Evolutionary conservation across 331 rosid genomes (phyloP), one percentile per base, ranked within the genome.

Genomic region (Arachis monticola): DNA sequence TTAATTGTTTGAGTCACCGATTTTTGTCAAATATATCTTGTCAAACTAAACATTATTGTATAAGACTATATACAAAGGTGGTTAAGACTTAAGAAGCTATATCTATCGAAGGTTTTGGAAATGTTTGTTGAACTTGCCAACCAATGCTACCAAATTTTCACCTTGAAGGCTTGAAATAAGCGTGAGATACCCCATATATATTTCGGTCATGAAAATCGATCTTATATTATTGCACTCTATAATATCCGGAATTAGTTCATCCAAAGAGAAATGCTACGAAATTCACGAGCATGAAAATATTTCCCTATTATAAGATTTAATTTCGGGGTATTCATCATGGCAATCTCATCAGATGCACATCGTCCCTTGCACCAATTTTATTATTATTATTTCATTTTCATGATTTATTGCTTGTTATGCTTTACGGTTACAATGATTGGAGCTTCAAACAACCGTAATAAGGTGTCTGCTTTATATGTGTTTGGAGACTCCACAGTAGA

Each of bases 401-500:
- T 83, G 57, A 30, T 79, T 60, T 65, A 38, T 5, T 5, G 41
- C 46, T 32, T 83, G 41, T 8, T 69, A 52, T 50, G 68, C 55
- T 72, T 60, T 38, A 69, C 22, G 51, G 53, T 70, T 38, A 67
- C 10, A 75, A 57, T 38, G 41, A 38, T 69, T 79, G 77, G 67
- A 68, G 61, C 69, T 68, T 47, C 51, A 9, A 61, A 11, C 22
- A 8, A 51, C 41, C 41, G 41, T 7, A 64, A 50, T n/a, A 73
- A 80, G 2, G 77, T 76, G 40, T 81, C 92, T 2, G 88, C 86
- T 8, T 0, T 91, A 5, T 75, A 87, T 32, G 94, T 91, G 65
- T 88, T 91, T 63, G 97, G 97, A 55, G 97, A 91, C 69, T 91
- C 94, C 70, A 91, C 97, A 0, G 92, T 84, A 30, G 94, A 88